phyloP scores from a whole-genome alignment of 441 rosid species.

The Melianthus villosus region DNA sequence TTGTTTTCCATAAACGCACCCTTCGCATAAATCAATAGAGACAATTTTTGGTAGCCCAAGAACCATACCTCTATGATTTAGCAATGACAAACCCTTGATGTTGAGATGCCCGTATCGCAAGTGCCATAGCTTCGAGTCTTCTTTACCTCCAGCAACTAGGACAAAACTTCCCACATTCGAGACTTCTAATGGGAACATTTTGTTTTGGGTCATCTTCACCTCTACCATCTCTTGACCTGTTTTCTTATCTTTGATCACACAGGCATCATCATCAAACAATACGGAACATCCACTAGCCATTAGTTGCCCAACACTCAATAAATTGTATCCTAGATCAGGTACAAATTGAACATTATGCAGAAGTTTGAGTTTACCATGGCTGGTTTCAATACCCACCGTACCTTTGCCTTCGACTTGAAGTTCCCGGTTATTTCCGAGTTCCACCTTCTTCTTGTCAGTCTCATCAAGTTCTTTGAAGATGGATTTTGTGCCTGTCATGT shows the following conservation, averaged over 20 bases:
- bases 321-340: conserved; percentile 1
- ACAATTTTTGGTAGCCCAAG: background rate
- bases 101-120: background rate
- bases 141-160: background rate
- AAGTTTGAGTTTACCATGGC: background rate
- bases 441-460: background rate
- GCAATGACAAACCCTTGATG: background rate
- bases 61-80: conserved; percentile 1
- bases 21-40: background rate
- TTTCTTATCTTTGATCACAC: background rate
- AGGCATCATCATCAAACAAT: background rate
- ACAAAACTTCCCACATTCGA: background rate
- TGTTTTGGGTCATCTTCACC: background rate
- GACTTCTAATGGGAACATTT: background rate
- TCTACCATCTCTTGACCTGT: background rate
- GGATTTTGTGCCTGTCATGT: background rate
- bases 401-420: background rate
- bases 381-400: background rate
- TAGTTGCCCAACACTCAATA: conserved; percentile 7
- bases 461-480: background rate
- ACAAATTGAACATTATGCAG: conserved; percentile 2
- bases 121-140: background rate
- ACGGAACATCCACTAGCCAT: background rate
- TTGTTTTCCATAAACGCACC: background rate
- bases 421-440: background rate